Base-by-base conservation (phyloP, 2,329 filamentous ascomycete species). In the Paradendryphiella salina region DNA sequence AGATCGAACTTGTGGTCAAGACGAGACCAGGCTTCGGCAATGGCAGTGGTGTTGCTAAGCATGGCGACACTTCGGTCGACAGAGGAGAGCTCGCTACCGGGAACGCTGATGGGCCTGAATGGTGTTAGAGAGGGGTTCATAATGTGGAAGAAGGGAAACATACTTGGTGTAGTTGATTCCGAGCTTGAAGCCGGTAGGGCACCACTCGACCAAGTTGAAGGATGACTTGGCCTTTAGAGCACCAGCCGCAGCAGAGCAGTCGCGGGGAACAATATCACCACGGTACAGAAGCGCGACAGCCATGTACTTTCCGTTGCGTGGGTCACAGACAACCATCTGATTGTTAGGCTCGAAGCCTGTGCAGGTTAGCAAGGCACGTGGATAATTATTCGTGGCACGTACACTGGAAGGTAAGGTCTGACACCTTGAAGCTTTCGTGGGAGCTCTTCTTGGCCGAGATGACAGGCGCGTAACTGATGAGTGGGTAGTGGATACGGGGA, bases 71-170 rank as follows among this genome's bases (percentile, higher is more conserved):
- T 93, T 72, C 94, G 93, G 85, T 94, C 90, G 77, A 97, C 93
- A 81, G 96, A 92, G 78, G 94, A 93, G 58, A 97, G 86, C 75
- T 97, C 94, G 72, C 93, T 93, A 78, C 96, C 95, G 69, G 91
- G 94, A 51, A 96, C 92, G 79, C 90, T 89, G 81, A 95, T 86
- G 65, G 93, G 94, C 75, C 92, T 90, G 81, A 95, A 69, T 58
- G 61, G 57, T 39, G 32, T 39, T 38, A 39, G 34, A 10, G 11
- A 23, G 11, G 13, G 4, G 13, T 2, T 2, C n/a, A 15, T 23
- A 35, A 10, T 1, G 14, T 10, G 5, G 6, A 10, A 4, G 13
- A 11, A 11, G 10, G 14, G 8, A 9, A 29, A 64, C 70, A 45
- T 50, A 72, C 70, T 73, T 74, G 84, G 79, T 87, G 79, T 86